Evolutionary conservation across 148 eudicot genomes (phyloP).

Genomic region (Amaranthus palmeri): DNA sequence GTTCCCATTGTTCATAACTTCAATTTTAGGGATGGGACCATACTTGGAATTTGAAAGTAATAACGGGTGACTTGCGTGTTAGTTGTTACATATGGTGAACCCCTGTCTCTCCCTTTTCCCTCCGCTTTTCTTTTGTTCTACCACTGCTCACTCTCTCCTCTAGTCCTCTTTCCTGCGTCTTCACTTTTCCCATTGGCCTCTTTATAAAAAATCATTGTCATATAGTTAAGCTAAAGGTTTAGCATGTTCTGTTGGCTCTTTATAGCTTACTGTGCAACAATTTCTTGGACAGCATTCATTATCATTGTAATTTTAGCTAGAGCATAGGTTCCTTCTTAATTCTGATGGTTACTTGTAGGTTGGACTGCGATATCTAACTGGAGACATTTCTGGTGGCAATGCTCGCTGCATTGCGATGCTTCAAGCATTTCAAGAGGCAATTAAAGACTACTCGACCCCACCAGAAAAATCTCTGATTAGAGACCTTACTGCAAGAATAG

Average conservation of each 20-base stretch:
- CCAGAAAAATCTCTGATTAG: slow-evolving; percentile 68
- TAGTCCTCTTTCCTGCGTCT: neutral
- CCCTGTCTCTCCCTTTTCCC: neutral
- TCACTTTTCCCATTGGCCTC: neutral
- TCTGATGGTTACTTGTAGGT: slow-evolving; percentile 46
- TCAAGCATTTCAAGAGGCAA: slow-evolving; percentile 88
- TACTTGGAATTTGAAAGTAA: neutral
- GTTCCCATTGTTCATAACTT: neutral
- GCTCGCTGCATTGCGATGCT: slow-evolving; percentile 99
- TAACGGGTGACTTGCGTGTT: neutral
- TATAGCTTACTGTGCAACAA: neutral
- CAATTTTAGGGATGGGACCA: neutral
- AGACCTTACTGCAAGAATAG: slow-evolving; percentile 82
- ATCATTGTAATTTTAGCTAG: too few relatives aligned
- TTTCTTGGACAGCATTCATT: neutral
- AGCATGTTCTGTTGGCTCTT: neutral
- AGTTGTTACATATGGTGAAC: neutral
- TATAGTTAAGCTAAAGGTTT: too few relatives aligned
- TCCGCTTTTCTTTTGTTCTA: neutral
- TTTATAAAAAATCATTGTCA: neutral
- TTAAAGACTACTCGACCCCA: slow-evolving; percentile 84
- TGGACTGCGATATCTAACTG: slow-evolving; percentile 81
- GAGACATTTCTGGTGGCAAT: slow-evolving; percentile 90
- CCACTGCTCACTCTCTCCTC: neutral
- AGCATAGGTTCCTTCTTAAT: neutral